Evolutionary conservation across 2,329 filamentous ascomycete genomes (phyloP), one percentile per base, ranked within the genome.

Genomic region (Blastomyces parvus): DNA sequence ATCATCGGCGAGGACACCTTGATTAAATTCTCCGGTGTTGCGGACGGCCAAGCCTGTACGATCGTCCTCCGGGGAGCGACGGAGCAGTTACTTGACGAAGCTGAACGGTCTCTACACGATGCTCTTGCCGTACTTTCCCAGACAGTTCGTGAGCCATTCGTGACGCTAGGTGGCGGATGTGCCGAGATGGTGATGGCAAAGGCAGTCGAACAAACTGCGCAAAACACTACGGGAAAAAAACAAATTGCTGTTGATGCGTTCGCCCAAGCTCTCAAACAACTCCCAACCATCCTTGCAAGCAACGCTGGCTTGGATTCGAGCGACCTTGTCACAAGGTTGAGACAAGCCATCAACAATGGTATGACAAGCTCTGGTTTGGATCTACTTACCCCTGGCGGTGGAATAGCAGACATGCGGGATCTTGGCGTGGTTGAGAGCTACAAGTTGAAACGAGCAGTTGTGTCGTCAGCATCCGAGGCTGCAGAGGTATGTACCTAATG

Each of bases 111-210:
- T 69, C 82, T 99, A 68, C 94, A 99, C 78, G 94, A 99, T 77
- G 94, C 94, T 58, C 83, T 99, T 64, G 94, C 94, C 17, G 94
- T 99, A 14, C 85, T 99, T 50, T 97, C 93, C 11, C 94, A 99
- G 78, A 99, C 94, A 1, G 90, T 99, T 70, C 90, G 89, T 76
- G 92, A 97, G 78, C 94, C 94, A 61, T 87, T 90, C 74, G 95
- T 92, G 52, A 97, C 94, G 0, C 86, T 99, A 2, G 94, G 94
- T 61, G 94, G 94, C 73, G 94, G 94, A 36, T 97, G 91, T 73
- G 92, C 93, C 4, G 94, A 99, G 84, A 97, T 97, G 93, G 81
- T 96, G 69, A 99, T 99, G 94, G 90, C 93, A 67, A 96, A 97
- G 83, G 94, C 94, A 8, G 94, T 99, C 27, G 93, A 97, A 74